Evolutionary conservation across 306 rosid genomes (phyloP).

Genomic region (Corylus americana): DNA sequence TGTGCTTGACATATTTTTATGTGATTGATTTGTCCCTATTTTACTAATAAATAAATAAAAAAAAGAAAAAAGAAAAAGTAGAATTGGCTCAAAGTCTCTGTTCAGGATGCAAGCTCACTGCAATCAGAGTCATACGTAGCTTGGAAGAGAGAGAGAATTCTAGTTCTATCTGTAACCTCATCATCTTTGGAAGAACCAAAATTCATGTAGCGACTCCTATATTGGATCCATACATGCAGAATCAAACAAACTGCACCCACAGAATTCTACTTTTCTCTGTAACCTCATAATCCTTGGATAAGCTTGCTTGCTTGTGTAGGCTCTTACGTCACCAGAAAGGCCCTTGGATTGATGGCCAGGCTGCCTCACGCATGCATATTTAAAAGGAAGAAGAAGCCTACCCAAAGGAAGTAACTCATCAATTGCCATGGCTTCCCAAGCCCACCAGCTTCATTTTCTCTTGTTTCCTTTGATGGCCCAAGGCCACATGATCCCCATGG

Average conservation of each 20-base stretch:
- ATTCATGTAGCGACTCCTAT: no score
- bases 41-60: no score
- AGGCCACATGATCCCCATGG: constrained; percentile 51
- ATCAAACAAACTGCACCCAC: neutral
- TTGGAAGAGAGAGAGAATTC: neutral
- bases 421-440: constrained; percentile 3
- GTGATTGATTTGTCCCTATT: no score
- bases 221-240: neutral
- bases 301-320: constrained; percentile 21
- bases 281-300: neutral
- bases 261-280: neutral
- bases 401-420: no score
- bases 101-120: no score
- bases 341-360: neutral
- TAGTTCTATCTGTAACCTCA: no score
- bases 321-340: constrained; percentile 31
- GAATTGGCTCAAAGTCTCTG: no score
- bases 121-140: neutral
- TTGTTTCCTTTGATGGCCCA: constrained; percentile 42
- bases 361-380: neutral
- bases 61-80: no score
- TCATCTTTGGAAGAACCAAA: no score
- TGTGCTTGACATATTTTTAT: no score
- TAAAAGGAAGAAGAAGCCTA: neutral
- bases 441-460: constrained; percentile 22